phyloP scores from a whole-genome alignment of 495 filamentous ascomycete species.

The Ramalina intermedia region DNA sequence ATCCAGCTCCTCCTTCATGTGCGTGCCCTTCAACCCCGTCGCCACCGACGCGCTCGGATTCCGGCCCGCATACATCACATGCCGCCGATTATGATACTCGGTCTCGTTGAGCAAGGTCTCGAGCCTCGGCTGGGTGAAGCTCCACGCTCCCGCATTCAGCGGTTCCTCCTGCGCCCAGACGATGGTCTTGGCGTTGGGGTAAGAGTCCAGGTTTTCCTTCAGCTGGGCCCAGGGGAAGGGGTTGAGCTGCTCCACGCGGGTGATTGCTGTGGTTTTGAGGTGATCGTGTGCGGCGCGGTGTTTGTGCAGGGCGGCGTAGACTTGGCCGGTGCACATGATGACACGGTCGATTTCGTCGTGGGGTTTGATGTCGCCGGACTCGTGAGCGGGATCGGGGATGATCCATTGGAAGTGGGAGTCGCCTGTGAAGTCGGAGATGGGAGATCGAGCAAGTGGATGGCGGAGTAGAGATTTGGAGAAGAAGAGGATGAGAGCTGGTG shows the following conservation, averaged over 20 bases:
- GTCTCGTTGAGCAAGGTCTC: conserved; percentile 91
- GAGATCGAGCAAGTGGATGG: conserved; percentile 78
- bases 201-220: conserved; percentile 85
- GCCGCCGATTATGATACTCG: conserved; percentile 76
- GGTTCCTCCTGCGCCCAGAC: conserved; percentile 97
- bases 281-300: conserved; percentile 63
- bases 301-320: conserved; percentile 80
- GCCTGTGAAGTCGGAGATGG: conserved; percentile 75
- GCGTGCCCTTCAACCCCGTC: conserved; percentile 75
- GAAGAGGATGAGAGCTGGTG: conserved; percentile 77
- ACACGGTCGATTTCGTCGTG: conserved; percentile 84
- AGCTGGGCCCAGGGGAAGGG: conserved; percentile 98
- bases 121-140: conserved; percentile 84
- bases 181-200: conserved; percentile 91
- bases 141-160: conserved; percentile 91
- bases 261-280: conserved; percentile 80
- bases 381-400: conserved; percentile 75
- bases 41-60: conserved; percentile 82
- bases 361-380: conserved; percentile 52
- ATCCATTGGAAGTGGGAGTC: conserved; percentile 94
- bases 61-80: conserved; percentile 93
- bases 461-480: conserved; percentile 92
- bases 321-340: conserved; percentile 87
- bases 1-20: conserved; percentile 89
- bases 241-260: conserved; percentile 91